Base-by-base conservation (phyloP, 2,329 filamentous ascomycete genomes). In the Fusarium virguliforme region DNA sequence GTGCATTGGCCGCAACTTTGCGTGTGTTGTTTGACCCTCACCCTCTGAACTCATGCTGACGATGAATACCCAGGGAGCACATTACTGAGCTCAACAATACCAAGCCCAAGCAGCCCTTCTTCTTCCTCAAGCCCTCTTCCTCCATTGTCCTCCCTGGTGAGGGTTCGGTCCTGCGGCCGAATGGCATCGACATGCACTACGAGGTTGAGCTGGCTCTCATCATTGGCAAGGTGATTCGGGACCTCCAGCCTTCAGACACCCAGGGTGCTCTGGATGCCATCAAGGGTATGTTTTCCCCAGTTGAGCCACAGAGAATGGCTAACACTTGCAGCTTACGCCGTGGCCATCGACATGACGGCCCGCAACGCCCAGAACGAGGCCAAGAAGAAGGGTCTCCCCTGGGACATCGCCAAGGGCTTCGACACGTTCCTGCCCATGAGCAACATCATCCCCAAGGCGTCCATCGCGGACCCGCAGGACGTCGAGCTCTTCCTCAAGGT, bases 311-410 rank as follows among this genome's bases (percentile, higher is more conserved):
- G 22, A 28, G 18, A 35, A 28, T 38, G 40, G 51, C 61, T 72
- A 30, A 74, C 41, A 35, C 15, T 3, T 26, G 15, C 66, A 94
- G 93, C 90, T 77, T 99, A 98, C 82, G 89, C 95, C 72, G 87
- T 98, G 51, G 91, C 93, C 75, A 98, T 99, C 77, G 96, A 99
- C 83, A 97, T 99, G 94, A 99, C 96, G 9, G 96, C 93, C 1
- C 92, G 96, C 73, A 98, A 98, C 82, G 89, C 94, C 7, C 96
- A 99, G 83, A 93, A 97, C 76, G 94, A 98, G 84, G 95, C 95
- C 72, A 99, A 98, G 89, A 94, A 92, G 84, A 97, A 82, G 86
- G 94, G 96, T 37, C 90, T 98, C 15, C 96, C 96, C 8, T 99
- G 96, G 96, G 90, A 91, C 77, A 98, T 98, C 73, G 92, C 94